Percentiles rank a stretch among this genome's conserved stretches.
phyloP scores from a whole-genome alignment of 805 yeast genomes.

The Metschnikowia anglica region DNA sequence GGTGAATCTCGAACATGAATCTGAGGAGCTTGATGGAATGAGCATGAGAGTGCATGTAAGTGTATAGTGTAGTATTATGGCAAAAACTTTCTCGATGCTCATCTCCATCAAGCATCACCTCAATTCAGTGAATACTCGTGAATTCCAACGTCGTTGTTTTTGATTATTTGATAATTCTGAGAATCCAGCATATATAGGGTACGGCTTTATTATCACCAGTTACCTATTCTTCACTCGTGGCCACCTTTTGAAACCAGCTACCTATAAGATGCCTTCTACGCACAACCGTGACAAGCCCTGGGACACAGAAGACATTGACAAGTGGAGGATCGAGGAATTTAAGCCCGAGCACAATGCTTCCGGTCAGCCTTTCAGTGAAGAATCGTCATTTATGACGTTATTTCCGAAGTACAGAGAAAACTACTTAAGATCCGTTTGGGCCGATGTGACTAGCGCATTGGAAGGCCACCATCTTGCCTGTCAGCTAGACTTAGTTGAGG shows the following conservation, averaged over 20 bases:
- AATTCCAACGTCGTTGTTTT: too few species aligned
- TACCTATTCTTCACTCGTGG: too few species aligned
- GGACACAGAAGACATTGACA: constrained; percentile 94
- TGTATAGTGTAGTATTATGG: background rate
- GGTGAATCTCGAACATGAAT: background rate
- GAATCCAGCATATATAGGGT: too few species aligned
- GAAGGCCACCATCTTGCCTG: constrained; percentile 77
- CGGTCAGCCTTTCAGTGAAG: constrained; percentile 91
- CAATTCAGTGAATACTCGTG: background rate
- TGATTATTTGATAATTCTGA: too few species aligned
- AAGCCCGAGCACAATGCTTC: constrained; percentile 84
- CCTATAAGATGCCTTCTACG: constrained; percentile 72
- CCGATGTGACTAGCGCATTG: constrained; percentile 81
- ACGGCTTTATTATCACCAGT: too few species aligned
- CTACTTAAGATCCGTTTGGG: constrained; percentile 87
- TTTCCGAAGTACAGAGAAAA: constrained; percentile 96
- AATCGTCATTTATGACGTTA: constrained; percentile 88
- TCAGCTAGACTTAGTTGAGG: constrained; percentile 86
- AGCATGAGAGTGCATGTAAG: constrained; percentile 3
- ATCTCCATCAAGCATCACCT: constrained; percentile 2
- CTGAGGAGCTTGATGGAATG: background rate
- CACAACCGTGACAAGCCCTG: constrained; percentile 96
- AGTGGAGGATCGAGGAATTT: constrained; percentile 89
- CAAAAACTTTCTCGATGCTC: constrained; percentile 14
- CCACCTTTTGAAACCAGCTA: too few species aligned